Evolutionary conservation across 1,284 basidiomycete species (phyloP).

Genomic region (Austroboletus rostrupii): DNA sequence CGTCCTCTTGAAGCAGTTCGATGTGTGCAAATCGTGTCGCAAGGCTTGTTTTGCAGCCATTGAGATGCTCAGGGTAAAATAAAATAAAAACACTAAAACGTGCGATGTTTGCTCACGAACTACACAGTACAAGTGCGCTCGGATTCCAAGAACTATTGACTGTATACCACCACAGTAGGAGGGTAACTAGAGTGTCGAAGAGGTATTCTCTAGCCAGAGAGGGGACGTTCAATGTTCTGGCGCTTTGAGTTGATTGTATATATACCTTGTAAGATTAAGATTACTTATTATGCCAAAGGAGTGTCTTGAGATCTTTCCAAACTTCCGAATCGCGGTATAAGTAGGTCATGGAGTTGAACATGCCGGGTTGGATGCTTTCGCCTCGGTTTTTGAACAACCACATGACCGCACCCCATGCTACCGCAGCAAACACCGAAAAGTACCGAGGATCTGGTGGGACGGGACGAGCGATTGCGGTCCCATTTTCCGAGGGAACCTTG

Average conservation of each 20-base stretch:
- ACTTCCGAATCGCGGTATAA: conserved; percentile 72
- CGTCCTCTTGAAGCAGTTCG: conserved; percentile 37
- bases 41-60: conserved; percentile 58
- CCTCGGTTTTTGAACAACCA: conserved; percentile 87
- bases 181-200: conserved; percentile 19
- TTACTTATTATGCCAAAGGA: conserved; percentile 67
- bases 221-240: not conserved
- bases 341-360: conserved; percentile 83
- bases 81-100: not conserved
- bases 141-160: conserved; percentile 37
- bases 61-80: conserved; percentile 58
- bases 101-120: conserved; percentile 10
- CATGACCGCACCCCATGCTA: conserved; percentile 97
- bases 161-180: conserved; percentile 23
- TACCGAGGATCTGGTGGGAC: conserved; percentile 77
- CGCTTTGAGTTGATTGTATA: not conserved
- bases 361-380: conserved; percentile 88
- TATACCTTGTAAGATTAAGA: conserved; percentile 33
- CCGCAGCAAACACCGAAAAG: conserved; percentile 85
- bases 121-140: conserved; percentile 59
- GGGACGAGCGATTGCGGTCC: conserved; percentile 51
- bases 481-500: conserved; percentile 32
- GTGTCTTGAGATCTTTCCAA: conserved; percentile 63
- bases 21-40: conserved; percentile 47
- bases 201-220: not conserved